A percentile compares a stretch with the other conserved stretches of the same genome.
phyloP scores from a whole-genome alignment of 108 stramenopile genomes.

The Cyclotella baltica region DNA sequence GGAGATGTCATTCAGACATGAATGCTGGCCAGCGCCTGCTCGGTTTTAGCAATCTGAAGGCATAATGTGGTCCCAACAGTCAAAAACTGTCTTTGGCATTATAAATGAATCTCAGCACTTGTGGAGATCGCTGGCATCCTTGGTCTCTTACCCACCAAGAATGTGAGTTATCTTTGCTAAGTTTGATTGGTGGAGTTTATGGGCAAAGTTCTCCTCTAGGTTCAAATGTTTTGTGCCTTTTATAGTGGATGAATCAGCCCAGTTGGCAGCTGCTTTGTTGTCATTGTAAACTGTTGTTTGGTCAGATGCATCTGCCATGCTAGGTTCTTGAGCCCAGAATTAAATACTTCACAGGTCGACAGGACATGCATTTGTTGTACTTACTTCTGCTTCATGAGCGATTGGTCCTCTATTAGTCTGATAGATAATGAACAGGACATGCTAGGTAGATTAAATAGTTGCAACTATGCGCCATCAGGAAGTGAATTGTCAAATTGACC shows the following conservation, averaged over 20 bases:
- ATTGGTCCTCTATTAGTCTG: neutral
- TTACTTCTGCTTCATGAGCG: neutral
- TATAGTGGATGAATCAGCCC: neutral
- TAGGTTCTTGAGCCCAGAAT: neutral
- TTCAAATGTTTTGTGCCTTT: neutral
- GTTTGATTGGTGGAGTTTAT: neutral
- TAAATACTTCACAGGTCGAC: neutral
- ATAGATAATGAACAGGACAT: neutral
- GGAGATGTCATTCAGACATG: no score
- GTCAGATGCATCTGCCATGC: neutral
- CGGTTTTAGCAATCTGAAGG: no score
- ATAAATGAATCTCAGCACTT: no score
- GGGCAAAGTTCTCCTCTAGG: neutral
- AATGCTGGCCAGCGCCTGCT: no score
- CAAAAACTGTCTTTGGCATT: no score
- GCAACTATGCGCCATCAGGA: neutral
- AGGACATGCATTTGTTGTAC: neutral
- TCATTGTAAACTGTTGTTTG: slow-evolving; percentile 7
- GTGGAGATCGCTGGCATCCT: no score
- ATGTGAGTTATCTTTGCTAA: slow-evolving; percentile 2
- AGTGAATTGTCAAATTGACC: neutral
- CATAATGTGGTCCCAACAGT: no score
- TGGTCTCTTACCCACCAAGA: no score
- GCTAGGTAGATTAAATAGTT: neutral
- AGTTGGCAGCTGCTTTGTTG: neutral